Evolutionary conservation across 1,284 basidiomycete species (phyloP).

Genomic region (Cutaneotrichosporon daszewskae): DNA sequence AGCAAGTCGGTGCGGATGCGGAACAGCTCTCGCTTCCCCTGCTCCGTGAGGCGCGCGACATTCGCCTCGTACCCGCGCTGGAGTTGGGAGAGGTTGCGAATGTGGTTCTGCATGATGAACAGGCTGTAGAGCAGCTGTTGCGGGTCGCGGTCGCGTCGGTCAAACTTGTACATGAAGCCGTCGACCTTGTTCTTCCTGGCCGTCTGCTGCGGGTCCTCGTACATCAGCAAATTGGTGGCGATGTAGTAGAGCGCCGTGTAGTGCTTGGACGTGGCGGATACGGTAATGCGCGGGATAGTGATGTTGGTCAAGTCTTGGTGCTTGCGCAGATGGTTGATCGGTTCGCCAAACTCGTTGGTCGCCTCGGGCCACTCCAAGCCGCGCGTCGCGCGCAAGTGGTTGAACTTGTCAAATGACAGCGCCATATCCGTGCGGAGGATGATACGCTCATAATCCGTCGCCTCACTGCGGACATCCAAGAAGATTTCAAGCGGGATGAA

Average conservation of each 20-base stretch:
- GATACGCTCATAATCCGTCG: constrained; percentile 76
- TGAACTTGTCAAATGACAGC: constrained; percentile 91
- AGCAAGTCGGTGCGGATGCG: constrained; percentile 66
- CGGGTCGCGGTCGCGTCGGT: constrained; percentile 70
- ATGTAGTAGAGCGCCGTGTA: constrained; percentile 84
- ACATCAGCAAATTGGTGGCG: constrained; percentile 79
- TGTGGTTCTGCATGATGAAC: constrained; percentile 64
- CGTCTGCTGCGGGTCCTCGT: constrained; percentile 79
- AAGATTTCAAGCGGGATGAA: constrained; percentile 82
- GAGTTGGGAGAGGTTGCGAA: constrained; percentile 57
- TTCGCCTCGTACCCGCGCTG: constrained; percentile 57
- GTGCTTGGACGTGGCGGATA: constrained; percentile 80
- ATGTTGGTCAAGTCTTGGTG: constrained; percentile 79
- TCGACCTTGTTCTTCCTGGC: constrained; percentile 70
- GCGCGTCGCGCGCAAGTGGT: constrained; percentile 75
- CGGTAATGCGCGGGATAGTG: constrained; percentile 75
- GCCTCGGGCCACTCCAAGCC: constrained; percentile 50
- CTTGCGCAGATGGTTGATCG: constrained; percentile 65
- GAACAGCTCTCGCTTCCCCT: constrained; percentile 57
- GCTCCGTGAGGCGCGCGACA: constrained; percentile 51
- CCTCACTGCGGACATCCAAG: constrained; percentile 76
- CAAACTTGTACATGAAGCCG: constrained; percentile 80
- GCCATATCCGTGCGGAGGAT: constrained; percentile 83
- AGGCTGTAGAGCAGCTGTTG: constrained; percentile 63
- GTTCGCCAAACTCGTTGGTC: constrained; percentile 44